Evolutionary conservation across 306 rosid species (phyloP).

Genomic region (Medicago lupulina): DNA sequence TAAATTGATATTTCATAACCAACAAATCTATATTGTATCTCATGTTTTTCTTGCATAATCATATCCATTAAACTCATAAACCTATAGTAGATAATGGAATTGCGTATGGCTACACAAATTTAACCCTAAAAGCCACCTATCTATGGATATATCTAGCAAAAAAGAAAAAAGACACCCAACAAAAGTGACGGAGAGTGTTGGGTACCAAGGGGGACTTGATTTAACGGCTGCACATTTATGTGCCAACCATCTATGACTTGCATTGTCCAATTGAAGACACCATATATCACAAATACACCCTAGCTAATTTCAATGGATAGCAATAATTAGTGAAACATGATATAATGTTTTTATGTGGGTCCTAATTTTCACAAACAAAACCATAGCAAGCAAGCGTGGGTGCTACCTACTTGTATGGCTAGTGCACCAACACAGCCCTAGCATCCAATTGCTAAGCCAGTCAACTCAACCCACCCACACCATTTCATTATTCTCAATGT

Average conservation of each 20-base stretch:
- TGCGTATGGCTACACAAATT: too few species aligned
- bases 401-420: slow-evolving; percentile 22
- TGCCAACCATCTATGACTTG: slow-evolving; percentile 39
- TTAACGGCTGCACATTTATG: slow-evolving; percentile 50
- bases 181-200: slow-evolving; percentile 48
- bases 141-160: not conserved
- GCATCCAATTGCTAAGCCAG: slow-evolving; percentile 48
- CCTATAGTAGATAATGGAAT: too few species aligned
- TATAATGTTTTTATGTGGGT: slow-evolving; percentile 47
- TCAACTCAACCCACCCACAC: slow-evolving; percentile 50
- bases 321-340: slow-evolving; percentile 39
- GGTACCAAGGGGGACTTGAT: slow-evolving; percentile 69
- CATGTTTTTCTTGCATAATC: too few species aligned
- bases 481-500: slow-evolving; percentile 21
- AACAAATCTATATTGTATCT: too few species aligned
- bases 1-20: too few species aligned
- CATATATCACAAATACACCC: slow-evolving; percentile 5
- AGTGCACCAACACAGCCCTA: slow-evolving; percentile 48
- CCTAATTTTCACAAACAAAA: slow-evolving; percentile 36
- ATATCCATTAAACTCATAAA: too few species aligned
- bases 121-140: too few species aligned
- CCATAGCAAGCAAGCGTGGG: slow-evolving; percentile 36
- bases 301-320: slow-evolving; percentile 37
- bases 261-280: slow-evolving; percentile 38
- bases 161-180: not conserved